phyloP scores from a whole-genome alignment of 805 yeast genomes.

The Candida nemodendra region DNA sequence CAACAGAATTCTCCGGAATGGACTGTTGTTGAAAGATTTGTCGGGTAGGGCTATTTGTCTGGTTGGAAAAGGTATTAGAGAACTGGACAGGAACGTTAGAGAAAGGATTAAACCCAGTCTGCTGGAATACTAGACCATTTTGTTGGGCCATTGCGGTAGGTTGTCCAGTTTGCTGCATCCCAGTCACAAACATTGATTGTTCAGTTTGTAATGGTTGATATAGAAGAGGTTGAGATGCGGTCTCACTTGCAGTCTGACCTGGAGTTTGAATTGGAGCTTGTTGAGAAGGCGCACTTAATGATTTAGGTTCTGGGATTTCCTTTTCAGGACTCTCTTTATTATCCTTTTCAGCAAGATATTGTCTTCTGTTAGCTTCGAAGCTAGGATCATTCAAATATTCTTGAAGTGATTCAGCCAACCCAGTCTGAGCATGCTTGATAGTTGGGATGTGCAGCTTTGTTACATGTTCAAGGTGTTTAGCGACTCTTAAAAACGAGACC shows the following conservation, averaged over 20 bases:
- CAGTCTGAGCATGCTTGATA: slow-evolving; percentile 95
- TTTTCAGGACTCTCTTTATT: slow-evolving; percentile 22
- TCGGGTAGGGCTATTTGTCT: slow-evolving; percentile 1
- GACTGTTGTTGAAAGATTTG: slow-evolving; percentile 1
- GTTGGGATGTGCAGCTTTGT: slow-evolving; percentile 93
- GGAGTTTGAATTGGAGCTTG: slow-evolving; percentile 9
- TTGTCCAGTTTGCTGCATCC: background rate
- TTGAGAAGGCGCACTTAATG: slow-evolving; percentile 17
- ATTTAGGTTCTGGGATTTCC: slow-evolving; percentile 1
- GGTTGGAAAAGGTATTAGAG: slow-evolving; percentile 7
- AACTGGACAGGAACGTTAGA: slow-evolving; percentile 11
- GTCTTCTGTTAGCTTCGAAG: slow-evolving; percentile 76
- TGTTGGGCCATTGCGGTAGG: slow-evolving; percentile 9
- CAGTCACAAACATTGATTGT: background rate
- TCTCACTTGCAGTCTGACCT: slow-evolving; percentile 9
- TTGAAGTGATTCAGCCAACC: slow-evolving; percentile 79
- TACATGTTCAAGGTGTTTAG: slow-evolving; percentile 81
- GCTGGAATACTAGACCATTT: slow-evolving; percentile 24
- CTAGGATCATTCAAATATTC: slow-evolving; percentile 86
- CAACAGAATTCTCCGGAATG: background rate
- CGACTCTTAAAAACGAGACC: slow-evolving; percentile 81
- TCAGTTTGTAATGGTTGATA: background rate
- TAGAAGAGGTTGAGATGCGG: slow-evolving; percentile 15
- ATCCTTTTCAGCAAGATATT: slow-evolving; percentile 68
- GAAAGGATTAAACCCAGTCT: slow-evolving; percentile 30